Evolutionary conservation across 1,284 basidiomycete species (phyloP), one percentile per base, ranked within the genome.

Genomic region (Cerrena zonata): DNA sequence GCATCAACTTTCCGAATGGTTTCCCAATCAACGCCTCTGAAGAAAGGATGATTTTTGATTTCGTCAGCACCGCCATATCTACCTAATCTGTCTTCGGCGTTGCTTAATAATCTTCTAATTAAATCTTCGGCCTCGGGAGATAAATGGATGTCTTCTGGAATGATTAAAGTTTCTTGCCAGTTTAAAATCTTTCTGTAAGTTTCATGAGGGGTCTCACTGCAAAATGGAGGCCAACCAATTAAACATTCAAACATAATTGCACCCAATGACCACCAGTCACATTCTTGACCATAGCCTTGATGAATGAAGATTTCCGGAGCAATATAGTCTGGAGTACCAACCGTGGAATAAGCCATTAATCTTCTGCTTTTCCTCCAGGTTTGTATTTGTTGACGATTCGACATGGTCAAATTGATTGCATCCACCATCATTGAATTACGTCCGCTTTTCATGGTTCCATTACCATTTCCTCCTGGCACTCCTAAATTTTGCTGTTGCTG

Each of bases 161-260:
- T 95, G 68, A 77, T 86, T 46, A 94, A 79, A 70, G 93, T 93
- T 61, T 84, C 82, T 45, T 84, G 80, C 95, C 94, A 98, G 52
- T 95, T 90, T 55, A 99, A 86, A 61, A 99, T 99, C 76, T 99
- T 99, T 69, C 94, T 88, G 75, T 99, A 99, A 21, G 95, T 98
- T 65, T 99, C 95, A 61, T 91, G 91, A 13, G 95, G 94, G 63
- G 93, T 94, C 65, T 98, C 94, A 5, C 94, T 96, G 69, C 94
- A 97, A 78, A 97, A 98, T 2, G 94, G 94, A 10, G 94, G 94
- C 67, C 95, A 97, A 56, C 92, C 95, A 60, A 97, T 93, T 22
- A 99, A 78, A 71, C 95, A 98, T 70, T 99, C 95, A 65, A 95
- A 99, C 87, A 96, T 97, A 70, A 99, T 98, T 3, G 94, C 94